Evolutionary conservation across 2,329 filamentous ascomycete genomes (phyloP), one percentile per base, ranked within the genome.

Genomic region (Fusarium staphyleae): DNA sequence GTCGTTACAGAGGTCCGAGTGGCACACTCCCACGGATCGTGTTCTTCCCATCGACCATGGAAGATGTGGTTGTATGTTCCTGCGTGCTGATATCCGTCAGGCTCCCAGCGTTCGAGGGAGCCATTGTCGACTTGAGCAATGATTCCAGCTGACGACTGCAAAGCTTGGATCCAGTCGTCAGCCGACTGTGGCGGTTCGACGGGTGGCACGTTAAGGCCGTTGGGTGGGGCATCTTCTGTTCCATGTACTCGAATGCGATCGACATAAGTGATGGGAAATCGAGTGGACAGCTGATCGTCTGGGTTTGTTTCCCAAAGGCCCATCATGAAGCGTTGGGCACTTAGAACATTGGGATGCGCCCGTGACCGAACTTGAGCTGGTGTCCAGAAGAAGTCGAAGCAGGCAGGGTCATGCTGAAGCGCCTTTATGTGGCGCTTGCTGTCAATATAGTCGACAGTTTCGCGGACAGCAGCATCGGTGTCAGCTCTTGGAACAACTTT

Each of bases 311-410:
- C 83, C 87, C 88, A 90, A 22, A 89, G 74, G 9, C 79, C 76
- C 78, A 88, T 86, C 69, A 88, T 81, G 66, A 88, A 90, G 29
- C 79, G 77, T 73, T 90, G 87, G 2, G 87, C 80, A 30, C 75
- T 75, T 33, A 90, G 76, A 54, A 90, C 79, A 60, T 83, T 80
- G 3, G 86, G 83, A 62, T 90, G 85, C 0, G 85, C 83, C 18
- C 87, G 82, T n/a, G 86, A 85, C 63, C 83, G 81, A 48, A 87
- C 81, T 72, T 90, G 87, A 1, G 86, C 82, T 0, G 86, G 86
- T 5, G 87, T 87, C 87, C 87, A 90, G 74, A 89, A 90, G 65
- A 89, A 82, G 71, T 90, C 87, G 72, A 87, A 89, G 44, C 88
- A 89, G 2, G 87, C 84, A 5, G 87, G 87, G 33, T 87, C 84